Conservation (phyloP, 2,329 filamentous ascomycete species). For the Cercospora janseana region DNA sequence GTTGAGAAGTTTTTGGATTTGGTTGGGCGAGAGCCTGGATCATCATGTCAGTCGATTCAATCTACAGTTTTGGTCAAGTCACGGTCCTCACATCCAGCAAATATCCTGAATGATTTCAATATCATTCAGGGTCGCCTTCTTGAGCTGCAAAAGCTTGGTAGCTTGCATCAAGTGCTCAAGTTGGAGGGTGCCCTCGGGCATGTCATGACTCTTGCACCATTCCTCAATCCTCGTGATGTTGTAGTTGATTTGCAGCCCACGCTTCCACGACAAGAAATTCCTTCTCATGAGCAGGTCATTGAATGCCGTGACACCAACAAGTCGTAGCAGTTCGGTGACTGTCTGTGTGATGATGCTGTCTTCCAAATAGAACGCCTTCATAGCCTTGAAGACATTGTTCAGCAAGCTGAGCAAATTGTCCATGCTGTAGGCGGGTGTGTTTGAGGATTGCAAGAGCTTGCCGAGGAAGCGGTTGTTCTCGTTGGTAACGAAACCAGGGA, state of each 20-base stretch:
- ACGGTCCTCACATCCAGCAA: constrained; percentile 92
- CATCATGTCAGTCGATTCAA: constrained; percentile 21
- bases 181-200: constrained; percentile 96
- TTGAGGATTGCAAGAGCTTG: constrained; percentile 89
- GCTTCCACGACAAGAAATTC: constrained; percentile 99
- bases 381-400: constrained; percentile 96
- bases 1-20: constrained; percentile 98
- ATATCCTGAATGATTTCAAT: constrained; percentile 99
- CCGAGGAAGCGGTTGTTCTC: constrained; percentile 97
- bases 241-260: constrained; percentile 98
- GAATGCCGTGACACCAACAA: constrained; percentile 96
- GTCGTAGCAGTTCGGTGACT: constrained; percentile 83
- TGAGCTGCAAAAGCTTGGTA: constrained; percentile 94
- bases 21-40: constrained; percentile 85
- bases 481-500: constrained; percentile 97
- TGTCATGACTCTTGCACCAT: constrained; percentile 99
- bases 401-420: constrained; percentile 93
- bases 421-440: constrained; percentile 96
- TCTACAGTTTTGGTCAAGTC: not conserved
- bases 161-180: constrained; percentile 99
- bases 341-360: constrained; percentile 95
- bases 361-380: constrained; percentile 98
- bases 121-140: constrained; percentile 98
- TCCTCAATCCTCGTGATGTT: constrained; percentile 99
- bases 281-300: constrained; percentile 96